A percentile compares a stretch with the other conserved stretches of the same genome.
phyloP scores from a whole-genome alignment of 176 grass and related monocot species.

The Carex littledalei region DNA sequence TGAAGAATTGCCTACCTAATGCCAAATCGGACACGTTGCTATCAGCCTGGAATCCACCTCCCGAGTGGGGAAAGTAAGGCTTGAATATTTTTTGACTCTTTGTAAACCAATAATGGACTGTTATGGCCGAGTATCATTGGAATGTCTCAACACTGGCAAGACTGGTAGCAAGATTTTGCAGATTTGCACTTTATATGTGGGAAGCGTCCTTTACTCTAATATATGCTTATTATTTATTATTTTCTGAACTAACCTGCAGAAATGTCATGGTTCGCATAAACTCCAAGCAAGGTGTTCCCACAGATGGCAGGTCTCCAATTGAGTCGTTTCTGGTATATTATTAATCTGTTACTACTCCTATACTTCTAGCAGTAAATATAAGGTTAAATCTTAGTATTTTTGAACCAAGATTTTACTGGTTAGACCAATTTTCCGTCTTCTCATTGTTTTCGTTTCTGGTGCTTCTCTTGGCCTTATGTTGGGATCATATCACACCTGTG shows the following conservation, averaged over 20 bases:
- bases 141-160: not conserved
- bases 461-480: not conserved
- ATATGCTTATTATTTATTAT: conserved; percentile 19
- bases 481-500: not conserved
- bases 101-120: not conserved
- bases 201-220: conserved; percentile 14
- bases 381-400: not conserved
- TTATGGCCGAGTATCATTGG: not conserved
- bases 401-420: not conserved
- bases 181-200: not conserved
- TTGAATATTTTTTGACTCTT: conserved; percentile 18
- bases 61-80: conserved; percentile 98
- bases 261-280: conserved; percentile 92
- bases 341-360: conserved; percentile 16
- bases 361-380: not conserved
- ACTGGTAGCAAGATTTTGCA: not conserved
- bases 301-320: conserved; percentile 65
- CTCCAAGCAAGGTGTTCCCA: conserved; percentile 92
- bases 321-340: conserved; percentile 69
- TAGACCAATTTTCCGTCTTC: not conserved
- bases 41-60: conserved; percentile 90
- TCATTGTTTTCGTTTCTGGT: not conserved
- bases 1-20: conserved; percentile 83
- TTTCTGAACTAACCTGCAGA: conserved; percentile 41
- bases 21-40: conserved; percentile 87